Evolutionary conservation across 2,329 filamentous ascomycete species (phyloP).

Genomic region (Nigrospora sphaerica): DNA sequence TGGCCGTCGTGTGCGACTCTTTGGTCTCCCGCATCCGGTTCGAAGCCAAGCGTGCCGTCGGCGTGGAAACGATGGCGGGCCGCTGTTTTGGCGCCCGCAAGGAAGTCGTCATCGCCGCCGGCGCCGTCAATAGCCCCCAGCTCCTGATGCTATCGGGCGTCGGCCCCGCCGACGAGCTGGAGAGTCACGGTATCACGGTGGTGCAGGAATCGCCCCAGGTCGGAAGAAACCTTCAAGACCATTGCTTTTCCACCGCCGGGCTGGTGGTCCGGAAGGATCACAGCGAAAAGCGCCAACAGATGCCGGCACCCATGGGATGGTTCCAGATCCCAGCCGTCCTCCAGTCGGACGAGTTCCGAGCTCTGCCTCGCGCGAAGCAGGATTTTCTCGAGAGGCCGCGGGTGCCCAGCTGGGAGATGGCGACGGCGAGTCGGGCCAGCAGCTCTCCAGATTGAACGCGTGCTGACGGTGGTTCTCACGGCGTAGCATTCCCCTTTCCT

Average conservation of each 20-base stretch:
- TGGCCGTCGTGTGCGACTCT: conserved; percentile 4
- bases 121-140: conserved; percentile 18
- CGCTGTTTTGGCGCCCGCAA: conserved; percentile 5
- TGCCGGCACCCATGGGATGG: conserved; percentile 22
- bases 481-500: conserved; percentile 9
- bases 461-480: neutral
- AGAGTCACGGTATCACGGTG: conserved; percentile 11
- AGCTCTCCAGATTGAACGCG: no score
- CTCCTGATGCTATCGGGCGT: conserved; percentile 21
- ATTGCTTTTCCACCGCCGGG: conserved; percentile 8
- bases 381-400: conserved; percentile 4
- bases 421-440: conserved; percentile 1
- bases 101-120: conserved; percentile 19
- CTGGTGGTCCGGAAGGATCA: conserved; percentile 15
- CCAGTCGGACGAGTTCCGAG: conserved; percentile 8
- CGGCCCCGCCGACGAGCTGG: conserved; percentile 13
- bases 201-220: conserved; percentile 17
- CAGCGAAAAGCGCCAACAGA: conserved; percentile 3
- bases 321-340: conserved; percentile 21
- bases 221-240: conserved; percentile 17
- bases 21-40: conserved; percentile 8
- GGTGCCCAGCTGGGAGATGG: conserved; percentile 11
- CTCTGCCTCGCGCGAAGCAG: conserved; percentile 5
- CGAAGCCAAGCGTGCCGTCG: conserved; percentile 11
- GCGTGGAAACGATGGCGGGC: conserved; percentile 6